These are phyloP conservation scores for Exidia glandulosa DNA, from an alignment of 768 basidiomycete genomes.

Conservation along the genomic window DNA sequence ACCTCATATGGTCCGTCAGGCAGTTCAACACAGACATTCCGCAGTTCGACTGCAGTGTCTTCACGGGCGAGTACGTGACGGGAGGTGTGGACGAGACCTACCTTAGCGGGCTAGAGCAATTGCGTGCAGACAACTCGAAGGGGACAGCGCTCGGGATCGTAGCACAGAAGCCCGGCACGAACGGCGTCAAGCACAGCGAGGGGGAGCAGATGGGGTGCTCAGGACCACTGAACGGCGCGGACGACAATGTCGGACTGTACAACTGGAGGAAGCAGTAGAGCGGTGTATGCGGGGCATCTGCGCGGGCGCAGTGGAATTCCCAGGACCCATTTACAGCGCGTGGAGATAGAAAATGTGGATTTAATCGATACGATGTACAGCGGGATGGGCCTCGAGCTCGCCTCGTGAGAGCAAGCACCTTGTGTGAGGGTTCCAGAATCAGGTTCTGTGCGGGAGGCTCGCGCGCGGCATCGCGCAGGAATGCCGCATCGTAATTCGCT, in stretches of 20 bases:
- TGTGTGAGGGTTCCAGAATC: no score
- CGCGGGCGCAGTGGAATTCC: no score
- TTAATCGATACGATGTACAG: no score
- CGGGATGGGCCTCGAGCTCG: no score
- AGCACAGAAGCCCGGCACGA: constrained; percentile 11
- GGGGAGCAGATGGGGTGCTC: constrained; percentile 22
- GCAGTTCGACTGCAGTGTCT: constrained; percentile 92
- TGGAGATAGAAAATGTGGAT: no score
- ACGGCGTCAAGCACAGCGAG: constrained; percentile 10
- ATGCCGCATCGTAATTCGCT: no score
- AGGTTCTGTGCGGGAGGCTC: no score
- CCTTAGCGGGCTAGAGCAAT: constrained; percentile 56
- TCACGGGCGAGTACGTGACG: constrained; percentile 93
- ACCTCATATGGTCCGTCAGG: constrained; percentile 76
- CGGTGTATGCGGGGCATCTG: no score
- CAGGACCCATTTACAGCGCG: no score
- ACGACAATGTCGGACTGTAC: constrained; percentile 71
- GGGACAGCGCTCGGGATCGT: constrained; percentile 30
- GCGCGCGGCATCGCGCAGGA: no score
- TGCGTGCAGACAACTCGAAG: constrained; percentile 78
- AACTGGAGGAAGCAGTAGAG: constrained; percentile 25
- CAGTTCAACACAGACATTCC: constrained; percentile 70
- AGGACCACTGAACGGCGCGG: constrained; percentile 47
- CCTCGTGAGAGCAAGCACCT: no score
- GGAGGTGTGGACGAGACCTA: constrained; percentile 84